These are phyloP conservation scores for Parietaria judaica DNA, from an alignment of 306 rosid genomes.

Conservation along the genomic window DNA sequence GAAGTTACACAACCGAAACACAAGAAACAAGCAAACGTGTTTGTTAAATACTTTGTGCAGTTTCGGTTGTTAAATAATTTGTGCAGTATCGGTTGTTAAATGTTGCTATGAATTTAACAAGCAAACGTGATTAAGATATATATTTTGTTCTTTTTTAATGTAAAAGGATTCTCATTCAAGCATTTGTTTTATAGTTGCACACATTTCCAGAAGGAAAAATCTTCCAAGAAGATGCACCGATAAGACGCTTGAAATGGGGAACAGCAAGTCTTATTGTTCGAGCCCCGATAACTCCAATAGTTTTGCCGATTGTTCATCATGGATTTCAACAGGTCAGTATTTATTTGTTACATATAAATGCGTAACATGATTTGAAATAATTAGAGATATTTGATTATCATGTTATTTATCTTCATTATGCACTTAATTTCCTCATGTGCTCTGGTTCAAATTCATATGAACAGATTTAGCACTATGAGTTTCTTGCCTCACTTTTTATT, in stretches of 20 bases:
- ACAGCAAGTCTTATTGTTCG: constrained; percentile 93
- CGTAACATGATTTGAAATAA: too few relatives aligned
- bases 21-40: too few relatives aligned
- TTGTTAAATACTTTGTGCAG: too few relatives aligned
- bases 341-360: not conserved
- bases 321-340: constrained; percentile 69
- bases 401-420: too few relatives aligned
- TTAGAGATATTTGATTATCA: too few relatives aligned
- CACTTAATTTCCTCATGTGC: too few relatives aligned
- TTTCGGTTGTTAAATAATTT: too few relatives aligned
- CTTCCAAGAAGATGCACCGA: constrained; percentile 69
- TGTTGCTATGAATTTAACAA: not conserved
- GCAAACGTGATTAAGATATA: not conserved
- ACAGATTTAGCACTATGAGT: too few relatives aligned
- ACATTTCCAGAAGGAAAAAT: constrained; percentile 97
- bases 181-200: constrained; percentile 48
- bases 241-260: constrained; percentile 84
- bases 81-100: too few relatives aligned
- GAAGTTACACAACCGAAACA: too few relatives aligned
- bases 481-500: too few relatives aligned
- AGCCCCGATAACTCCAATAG: constrained; percentile 66
- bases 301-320: constrained; percentile 74
- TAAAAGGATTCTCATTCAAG: not conserved
- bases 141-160: not conserved
- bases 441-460: too few relatives aligned